Percentiles rank a stretch among this genome's conserved stretches.
Evolutionary conservation across 2,329 filamentous ascomycete species (phyloP).

Genomic region (Penicillium sp.): DNA sequence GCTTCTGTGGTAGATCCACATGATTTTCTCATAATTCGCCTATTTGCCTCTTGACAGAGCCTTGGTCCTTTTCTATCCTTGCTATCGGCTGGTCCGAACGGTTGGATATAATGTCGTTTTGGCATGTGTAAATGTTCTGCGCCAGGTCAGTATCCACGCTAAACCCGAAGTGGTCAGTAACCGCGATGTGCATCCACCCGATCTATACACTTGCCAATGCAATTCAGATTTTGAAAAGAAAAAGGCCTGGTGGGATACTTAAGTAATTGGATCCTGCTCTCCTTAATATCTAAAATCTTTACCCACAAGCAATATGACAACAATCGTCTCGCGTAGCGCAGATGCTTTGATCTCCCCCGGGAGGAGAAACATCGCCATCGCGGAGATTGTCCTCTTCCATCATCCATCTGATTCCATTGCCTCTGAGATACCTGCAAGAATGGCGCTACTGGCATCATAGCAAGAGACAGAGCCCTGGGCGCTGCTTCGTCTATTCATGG

Average conservation of each 20-base stretch:
- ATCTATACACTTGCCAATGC: neutral
- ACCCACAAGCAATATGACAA: slow-evolving; percentile 2
- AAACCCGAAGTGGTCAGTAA: slow-evolving; percentile 25
- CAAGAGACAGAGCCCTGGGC: slow-evolving; percentile 11
- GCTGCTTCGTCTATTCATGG: slow-evolving; percentile 27
- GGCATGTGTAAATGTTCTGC: neutral
- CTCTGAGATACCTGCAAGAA: slow-evolving; percentile 25
- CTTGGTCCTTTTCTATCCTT: neutral
- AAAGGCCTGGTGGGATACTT: neutral
- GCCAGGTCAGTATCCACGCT: slow-evolving; percentile 10
- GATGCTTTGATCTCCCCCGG: slow-evolving; percentile 5
- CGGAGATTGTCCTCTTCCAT: slow-evolving; percentile 23
- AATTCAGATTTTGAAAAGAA: neutral
- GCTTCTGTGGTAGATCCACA: neutral
- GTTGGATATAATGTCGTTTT: neutral
- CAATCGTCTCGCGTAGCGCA: neutral
- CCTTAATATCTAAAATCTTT: neutral
- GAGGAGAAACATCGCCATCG: slow-evolving; percentile 20
- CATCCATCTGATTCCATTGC: slow-evolving; percentile 20
- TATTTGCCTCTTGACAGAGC: neutral
- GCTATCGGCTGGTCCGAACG: neutral
- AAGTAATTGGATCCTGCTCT: neutral
- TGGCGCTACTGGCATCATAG: slow-evolving; percentile 28
- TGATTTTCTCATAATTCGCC: neutral
- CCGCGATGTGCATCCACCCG: slow-evolving; percentile 20